Base-by-base conservation (phyloP, 352 stramenopile genomes). In the Phytophthora syringae region DNA sequence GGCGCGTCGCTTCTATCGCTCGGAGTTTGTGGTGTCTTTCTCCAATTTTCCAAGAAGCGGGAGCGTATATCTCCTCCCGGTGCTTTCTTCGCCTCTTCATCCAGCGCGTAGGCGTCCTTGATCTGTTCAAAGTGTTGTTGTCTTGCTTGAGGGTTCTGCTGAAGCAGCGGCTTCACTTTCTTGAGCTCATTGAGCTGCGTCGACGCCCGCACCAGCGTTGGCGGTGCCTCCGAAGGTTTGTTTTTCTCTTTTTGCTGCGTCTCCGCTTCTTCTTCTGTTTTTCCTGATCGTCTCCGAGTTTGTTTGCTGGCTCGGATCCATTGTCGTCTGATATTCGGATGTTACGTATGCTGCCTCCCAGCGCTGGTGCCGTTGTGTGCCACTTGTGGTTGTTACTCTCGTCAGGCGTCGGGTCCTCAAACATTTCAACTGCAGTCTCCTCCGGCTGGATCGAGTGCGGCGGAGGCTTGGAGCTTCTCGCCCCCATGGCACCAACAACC, bases 381-480 rank as follows among this genome's bases (percentile, higher is more conserved):
- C 32, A 32, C n/a, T 59, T 66, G 3, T 48, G 30, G 18, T 9
- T 57, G 12, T 16, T 37, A n/a, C 13, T 30, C 15, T 58, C 66
- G 18, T 43, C 42, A 9, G 54, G 22, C 2, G 54, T 20, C 7
- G 53, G 3, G 15, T 70, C 53, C 34, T 66, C 18, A 30, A 74
- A 74, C 25, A 74, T 16, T 42, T 74, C 66, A 3, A 74, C 66
- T 27, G 27, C 66, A 36, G 66, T 55, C 18, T 16, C 52, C 18
- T 74, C 61, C 34, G 60, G 34, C 27, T 74, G 47, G 37, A 70
- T 61, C 30, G 45, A 45, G 22, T 20, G 60, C 30, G 72, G 76
- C 57, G 68, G 71, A 40, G 72, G 79, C 73, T 91, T 92, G 70
- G 79, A 92, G 73, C 63, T 78, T 60, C 55, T 75, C 11, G 59